Evolutionary conservation across 2,329 filamentous ascomycete genomes (phyloP), one percentile per base, ranked within the genome.

Genomic region (Penicillium fuscoglaucum): DNA sequence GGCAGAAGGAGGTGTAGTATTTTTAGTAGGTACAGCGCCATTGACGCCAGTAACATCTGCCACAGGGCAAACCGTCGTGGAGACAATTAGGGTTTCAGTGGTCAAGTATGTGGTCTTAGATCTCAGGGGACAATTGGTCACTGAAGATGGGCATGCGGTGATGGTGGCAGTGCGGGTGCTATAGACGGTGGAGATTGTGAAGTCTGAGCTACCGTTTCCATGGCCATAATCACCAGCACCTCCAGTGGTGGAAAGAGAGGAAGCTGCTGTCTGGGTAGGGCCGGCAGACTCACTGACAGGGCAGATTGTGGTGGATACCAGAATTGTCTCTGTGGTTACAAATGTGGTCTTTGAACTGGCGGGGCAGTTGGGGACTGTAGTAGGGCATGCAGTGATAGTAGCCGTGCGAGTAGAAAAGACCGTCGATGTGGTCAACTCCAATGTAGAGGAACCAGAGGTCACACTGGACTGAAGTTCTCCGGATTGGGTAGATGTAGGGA

Each of bases 121-220:
- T 8, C 57, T 51, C 8, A 60, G 60, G 17, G 70, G 70, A 58
- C 70, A 72, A 28, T 72, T 57, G 10, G 68, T 70, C 1, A 72
- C 67, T 2, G 60, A 62, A 8, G 64, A 59, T 1, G 69, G 64
- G 37, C 70, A 72, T 10, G 60, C 58, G 8, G 65, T 71, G 35
- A 71, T 57, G 1, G 69, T 73, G 19, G 69, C 65, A 12, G 62
- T 60, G 3, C 57, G 58, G 5, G 66, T 69, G 3, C 55, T 61
- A 37, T 62, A 66, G 31, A 68, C 47, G 2, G 67, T 69, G 5
- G 67, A 69, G 1, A 63, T 69, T 10, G 61, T 65, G 9, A 51
- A 24, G 12, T 57, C 52, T 12, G 47, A 24, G 48, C 43, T 26
- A 37, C 41, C 6, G n/a, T 33, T 24, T 28, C 37, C 49, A 29